Evolutionary conservation across 306 rosid species (phyloP).

Genomic region (Lathyrus aphaca): DNA sequence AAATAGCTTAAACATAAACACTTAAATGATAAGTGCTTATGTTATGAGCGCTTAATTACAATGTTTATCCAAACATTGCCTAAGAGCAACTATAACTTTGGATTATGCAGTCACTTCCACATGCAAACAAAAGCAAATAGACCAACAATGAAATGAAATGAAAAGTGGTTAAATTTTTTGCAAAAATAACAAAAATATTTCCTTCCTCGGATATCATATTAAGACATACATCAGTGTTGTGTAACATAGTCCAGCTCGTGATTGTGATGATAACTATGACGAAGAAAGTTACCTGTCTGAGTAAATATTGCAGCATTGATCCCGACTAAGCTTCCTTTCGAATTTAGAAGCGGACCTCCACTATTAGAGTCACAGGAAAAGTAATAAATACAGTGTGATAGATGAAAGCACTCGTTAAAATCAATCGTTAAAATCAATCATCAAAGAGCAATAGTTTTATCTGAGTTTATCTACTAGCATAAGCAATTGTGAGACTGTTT

Average conservation of each 20-base stretch:
- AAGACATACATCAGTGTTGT: constrained; percentile 15
- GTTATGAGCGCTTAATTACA: background rate
- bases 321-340: constrained; percentile 90
- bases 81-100: constrained; percentile 28
- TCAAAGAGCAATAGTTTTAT: background rate
- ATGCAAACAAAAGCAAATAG: constrained; percentile 11
- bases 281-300: constrained; percentile 65
- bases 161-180: background rate
- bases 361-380: constrained; percentile 54
- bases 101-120: constrained; percentile 23
- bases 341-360: constrained; percentile 93
- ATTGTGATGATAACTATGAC: constrained; percentile 4
- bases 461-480: background rate
- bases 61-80: background rate
- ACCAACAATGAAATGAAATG: constrained; percentile 13
- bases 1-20: background rate
- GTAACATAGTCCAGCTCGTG: background rate
- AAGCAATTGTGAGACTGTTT: background rate
- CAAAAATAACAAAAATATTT: constrained; percentile 12
- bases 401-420: background rate
- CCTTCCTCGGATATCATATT: constrained; percentile 29
- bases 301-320: constrained; percentile 94
- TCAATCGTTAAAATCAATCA: constrained; percentile 3
- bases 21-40: background rate
- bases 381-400: constrained; percentile 29